Conservation (phyloP, 345 rosid genomes). For the Hypericum perforatum region DNA sequence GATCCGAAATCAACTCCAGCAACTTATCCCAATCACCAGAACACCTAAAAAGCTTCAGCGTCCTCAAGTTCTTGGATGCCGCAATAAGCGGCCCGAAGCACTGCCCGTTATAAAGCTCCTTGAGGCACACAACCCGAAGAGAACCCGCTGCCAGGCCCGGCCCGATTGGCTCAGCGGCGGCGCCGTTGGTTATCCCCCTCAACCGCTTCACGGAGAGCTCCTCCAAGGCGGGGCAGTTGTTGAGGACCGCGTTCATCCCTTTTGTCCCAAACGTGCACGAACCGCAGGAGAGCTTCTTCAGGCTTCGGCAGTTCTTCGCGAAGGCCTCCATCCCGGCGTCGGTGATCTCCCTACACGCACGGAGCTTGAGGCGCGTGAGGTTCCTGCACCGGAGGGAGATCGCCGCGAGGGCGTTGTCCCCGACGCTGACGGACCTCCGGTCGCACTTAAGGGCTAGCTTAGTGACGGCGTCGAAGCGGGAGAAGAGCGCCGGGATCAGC, state of each 20-base stretch:
- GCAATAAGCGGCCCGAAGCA: slow-evolving; percentile 58
- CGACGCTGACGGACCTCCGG: slow-evolving; percentile 61
- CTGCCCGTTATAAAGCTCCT: slow-evolving; percentile 69
- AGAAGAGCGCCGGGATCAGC: slow-evolving; percentile 39
- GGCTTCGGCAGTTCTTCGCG: slow-evolving; percentile 54
- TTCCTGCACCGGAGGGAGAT: slow-evolving; percentile 63
- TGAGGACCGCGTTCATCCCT: slow-evolving; percentile 77
- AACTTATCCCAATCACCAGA: slow-evolving; percentile 78
- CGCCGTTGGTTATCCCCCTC: slow-evolving; percentile 47
- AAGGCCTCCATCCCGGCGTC: slow-evolving; percentile 57
- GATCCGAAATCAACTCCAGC: slow-evolving; percentile 32
- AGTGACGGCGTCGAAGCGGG: slow-evolving; percentile 77
- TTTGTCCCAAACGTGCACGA: slow-evolving; percentile 74
- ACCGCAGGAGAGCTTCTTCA: slow-evolving; percentile 79
- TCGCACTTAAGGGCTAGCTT: slow-evolving; percentile 82
- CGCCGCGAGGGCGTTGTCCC: slow-evolving; percentile 54
- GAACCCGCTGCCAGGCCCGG: slow-evolving; percentile 52
- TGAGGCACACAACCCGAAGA: slow-evolving; percentile 54
- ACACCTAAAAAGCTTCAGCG: slow-evolving; percentile 71
- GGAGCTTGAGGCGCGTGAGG: slow-evolving; percentile 71
- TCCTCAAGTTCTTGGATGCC: slow-evolving; percentile 50
- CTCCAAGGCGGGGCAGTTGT: slow-evolving; percentile 57
- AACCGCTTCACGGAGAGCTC: slow-evolving; percentile 78
- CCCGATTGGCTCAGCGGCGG: slow-evolving; percentile 51
- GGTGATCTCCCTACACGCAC: slow-evolving; percentile 69